phyloP scores from a whole-genome alignment of 495 filamentous ascomycete species.

The Penicillium malachiteum region DNA sequence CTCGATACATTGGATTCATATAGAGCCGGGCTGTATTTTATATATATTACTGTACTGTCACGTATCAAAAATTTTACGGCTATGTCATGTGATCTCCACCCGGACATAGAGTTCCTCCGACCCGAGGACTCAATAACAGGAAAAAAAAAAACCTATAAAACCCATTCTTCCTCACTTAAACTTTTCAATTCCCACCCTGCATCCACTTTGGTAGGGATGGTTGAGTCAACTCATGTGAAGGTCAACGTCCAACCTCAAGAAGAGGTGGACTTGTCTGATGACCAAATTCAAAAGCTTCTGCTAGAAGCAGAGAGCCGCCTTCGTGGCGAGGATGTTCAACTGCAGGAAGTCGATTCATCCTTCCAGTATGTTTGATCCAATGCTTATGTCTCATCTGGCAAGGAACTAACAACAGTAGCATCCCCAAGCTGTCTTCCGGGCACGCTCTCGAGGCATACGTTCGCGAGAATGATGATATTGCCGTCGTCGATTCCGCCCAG shows the following conservation, averaged over 20 bases:
- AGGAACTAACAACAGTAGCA: conserved; percentile 14
- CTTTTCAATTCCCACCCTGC: conserved; percentile 14
- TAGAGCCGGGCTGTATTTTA: not conserved
- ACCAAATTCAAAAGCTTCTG: conserved; percentile 62
- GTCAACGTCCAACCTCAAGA: conserved; percentile 14
- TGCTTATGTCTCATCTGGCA: too few species aligned
- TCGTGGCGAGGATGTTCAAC: conserved; percentile 24
- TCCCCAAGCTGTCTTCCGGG: conserved; percentile 44
- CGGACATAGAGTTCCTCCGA: conserved; percentile 23
- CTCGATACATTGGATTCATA: not conserved
- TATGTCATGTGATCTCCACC: conserved; percentile 15
- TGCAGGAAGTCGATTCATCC: conserved; percentile 11
- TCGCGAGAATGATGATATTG: conserved; percentile 40
- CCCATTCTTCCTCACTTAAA: conserved; percentile 3
- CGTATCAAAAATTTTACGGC: not conserved
- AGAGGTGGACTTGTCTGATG: conserved; percentile 42
- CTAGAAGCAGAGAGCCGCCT: conserved; percentile 63
- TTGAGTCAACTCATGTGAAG: conserved; percentile 9
- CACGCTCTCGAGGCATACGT: conserved; percentile 50
- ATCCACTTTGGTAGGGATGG: conserved; percentile 21
- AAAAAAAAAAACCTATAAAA: conserved; percentile 30
- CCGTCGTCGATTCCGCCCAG: conserved; percentile 45
- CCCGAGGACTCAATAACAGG: conserved; percentile 18
- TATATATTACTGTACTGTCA: not conserved
- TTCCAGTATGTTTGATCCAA: conserved; percentile 19